These are phyloP conservation scores for Corylus heterophylla DNA, from an alignment of 306 rosid species.

Conservation along the genomic window DNA sequence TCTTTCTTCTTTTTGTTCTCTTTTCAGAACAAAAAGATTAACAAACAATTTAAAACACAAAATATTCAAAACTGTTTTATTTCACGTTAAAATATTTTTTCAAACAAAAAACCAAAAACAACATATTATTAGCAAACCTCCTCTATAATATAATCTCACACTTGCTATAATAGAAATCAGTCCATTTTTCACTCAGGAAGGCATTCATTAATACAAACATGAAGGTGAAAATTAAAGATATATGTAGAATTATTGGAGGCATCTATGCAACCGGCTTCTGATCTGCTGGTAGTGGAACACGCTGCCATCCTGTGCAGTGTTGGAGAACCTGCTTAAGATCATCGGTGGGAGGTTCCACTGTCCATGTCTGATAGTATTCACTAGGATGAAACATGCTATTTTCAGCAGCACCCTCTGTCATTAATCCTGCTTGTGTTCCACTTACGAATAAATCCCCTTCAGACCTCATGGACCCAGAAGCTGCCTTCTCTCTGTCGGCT, in stretches of 20 bases:
- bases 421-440: conserved; percentile 71
- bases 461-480: conserved; percentile 66
- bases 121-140: no score
- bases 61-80: no score
- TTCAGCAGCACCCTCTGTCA: conserved; percentile 30
- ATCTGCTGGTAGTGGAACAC: conserved; percentile 63
- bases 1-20: no score
- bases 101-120: no score
- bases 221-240: neutral
- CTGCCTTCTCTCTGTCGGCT: conserved; percentile 60
- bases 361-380: conserved; percentile 62
- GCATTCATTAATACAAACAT: neutral
- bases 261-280: conserved; percentile 22
- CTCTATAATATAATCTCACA: no score
- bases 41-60: no score
- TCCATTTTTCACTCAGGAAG: neutral
- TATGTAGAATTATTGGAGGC: neutral
- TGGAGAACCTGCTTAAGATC: conserved; percentile 70
- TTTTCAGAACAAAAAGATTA: no score
- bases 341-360: conserved; percentile 57
- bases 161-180: no score
- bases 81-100: no score
- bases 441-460: conserved; percentile 79
- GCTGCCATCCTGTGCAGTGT: conserved; percentile 76
- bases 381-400: conserved; percentile 61